Base-by-base conservation (phyloP, 331 rosid genomes). In the Stylosanthes scabra region DNA sequence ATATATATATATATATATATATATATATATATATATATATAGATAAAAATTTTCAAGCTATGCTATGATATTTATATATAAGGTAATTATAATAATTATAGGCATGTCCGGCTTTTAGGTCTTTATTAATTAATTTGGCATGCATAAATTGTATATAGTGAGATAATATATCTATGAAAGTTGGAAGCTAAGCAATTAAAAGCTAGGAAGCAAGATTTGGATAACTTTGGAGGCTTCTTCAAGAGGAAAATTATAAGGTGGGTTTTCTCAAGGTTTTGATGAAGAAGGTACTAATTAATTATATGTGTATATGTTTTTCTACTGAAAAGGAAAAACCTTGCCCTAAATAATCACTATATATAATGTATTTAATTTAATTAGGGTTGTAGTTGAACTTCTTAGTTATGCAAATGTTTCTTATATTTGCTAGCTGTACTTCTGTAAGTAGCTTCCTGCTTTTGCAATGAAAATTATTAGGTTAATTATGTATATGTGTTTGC, bases 331-430 rank as follows among this genome's bases (percentile, higher is more conserved):
- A 27, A 66, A 42, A 27, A 31, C 56, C 57, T 69, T 61, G 67
- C 63, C 67, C 56, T 70, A 57, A 69, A 31, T 31, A 3, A 41
- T 72, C 47, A 64, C 44, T 42, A 5, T 11, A 70, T 14, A 34
- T 40, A 13, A 31, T 28, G 7, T 59, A 50, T 50, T 13, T 50
- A n/a, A 3, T 31, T 5, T 5, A 31, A 57, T 70, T 81, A 76
- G 85, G 78, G 78, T 75, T 80, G 45, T 64, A 51, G 20, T 44
- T 25, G 63, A 65, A 41, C 47, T 44, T 71, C 25, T 51, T 71
- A 29, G 70, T 59, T 47, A 5, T 4, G 62, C 40, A 29, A 64
- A 75, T 59, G 78, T 57, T 70, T 62, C 49, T 58, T 74, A 59
- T 45, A 67, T 51, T 39, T 2, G 44, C n/a, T 59, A n/a, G 3